Percentiles rank a stretch among this genome's conserved stretches.
These are phyloP conservation scores for Uromyces viciae-fabae DNA, from an alignment of 1,284 basidiomycete species.

Conservation along the genomic window DNA sequence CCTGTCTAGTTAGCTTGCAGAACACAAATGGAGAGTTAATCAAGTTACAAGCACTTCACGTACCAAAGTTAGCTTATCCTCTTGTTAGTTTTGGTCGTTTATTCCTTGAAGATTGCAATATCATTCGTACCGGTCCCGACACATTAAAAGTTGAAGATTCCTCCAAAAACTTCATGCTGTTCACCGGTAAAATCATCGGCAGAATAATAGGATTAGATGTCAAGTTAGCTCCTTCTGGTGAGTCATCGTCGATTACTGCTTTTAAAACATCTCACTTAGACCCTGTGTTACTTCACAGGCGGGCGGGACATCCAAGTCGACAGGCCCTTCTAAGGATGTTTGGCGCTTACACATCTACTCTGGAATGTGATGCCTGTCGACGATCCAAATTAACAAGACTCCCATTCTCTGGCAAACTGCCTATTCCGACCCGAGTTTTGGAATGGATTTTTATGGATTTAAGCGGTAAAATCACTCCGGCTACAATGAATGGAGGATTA, in stretches of 20 bases:
- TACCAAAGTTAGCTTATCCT: background rate
- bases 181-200: too few relatives aligned
- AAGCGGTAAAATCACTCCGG: background rate
- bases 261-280: background rate
- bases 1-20: background rate
- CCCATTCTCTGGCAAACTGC: slow-evolving; percentile 1
- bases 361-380: background rate
- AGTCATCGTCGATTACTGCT: background rate
- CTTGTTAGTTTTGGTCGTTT: background rate
- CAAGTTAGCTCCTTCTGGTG: background rate
- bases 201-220: background rate
- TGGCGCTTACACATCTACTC: background rate
- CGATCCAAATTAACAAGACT: background rate
- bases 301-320: background rate
- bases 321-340: background rate
- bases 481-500: background rate
- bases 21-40: background rate
- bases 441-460: background rate
- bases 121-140: too few relatives aligned
- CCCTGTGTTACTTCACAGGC: background rate
- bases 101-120: too few relatives aligned
- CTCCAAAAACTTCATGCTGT: too few relatives aligned
- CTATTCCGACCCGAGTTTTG: background rate
- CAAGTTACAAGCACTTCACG: background rate
- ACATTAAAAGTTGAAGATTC: too few relatives aligned